Conservation (phyloP, 441 rosid genomes). For the Macaranga tanarius region DNA sequence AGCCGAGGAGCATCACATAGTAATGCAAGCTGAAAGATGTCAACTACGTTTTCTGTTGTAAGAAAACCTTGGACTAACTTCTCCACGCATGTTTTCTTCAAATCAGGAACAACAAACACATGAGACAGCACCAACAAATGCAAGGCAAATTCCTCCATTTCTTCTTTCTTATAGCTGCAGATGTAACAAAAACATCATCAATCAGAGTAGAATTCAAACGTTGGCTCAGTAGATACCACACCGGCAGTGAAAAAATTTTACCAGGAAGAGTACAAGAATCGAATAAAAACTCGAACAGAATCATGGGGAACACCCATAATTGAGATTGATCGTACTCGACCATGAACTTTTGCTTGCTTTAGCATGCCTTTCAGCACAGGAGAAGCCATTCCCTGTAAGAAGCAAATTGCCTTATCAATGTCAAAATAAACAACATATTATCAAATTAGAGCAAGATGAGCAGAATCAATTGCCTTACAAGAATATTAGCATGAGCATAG, state of each 20-base stretch:
- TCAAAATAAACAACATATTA: background rate
- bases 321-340: conserved; percentile 45
- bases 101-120: conserved; percentile 57
- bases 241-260: too few relatives aligned
- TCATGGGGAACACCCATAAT: conserved; percentile 71
- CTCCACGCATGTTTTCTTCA: conserved; percentile 59
- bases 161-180: conserved; percentile 65
- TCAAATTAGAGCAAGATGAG: background rate
- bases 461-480: conserved; percentile 46
- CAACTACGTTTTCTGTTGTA: conserved; percentile 63
- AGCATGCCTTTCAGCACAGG: conserved; percentile 71
- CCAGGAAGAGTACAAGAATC: conserved; percentile 86
- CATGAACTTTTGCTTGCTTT: conserved; percentile 50
- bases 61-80: conserved; percentile 56
- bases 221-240: too few relatives aligned
- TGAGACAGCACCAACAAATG: conserved; percentile 78
- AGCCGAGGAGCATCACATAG: conserved; percentile 86
- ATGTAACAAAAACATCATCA: background rate
- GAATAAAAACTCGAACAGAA: conserved; percentile 71
- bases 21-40: conserved; percentile 76
- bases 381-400: conserved; percentile 79
- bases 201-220: background rate
- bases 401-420: background rate
- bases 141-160: conserved; percentile 60
- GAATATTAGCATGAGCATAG: conserved; percentile 67